Evolutionary conservation across 148 eudicot species (phyloP), one percentile per base, ranked within the genome.

Genomic region (Rhododendron kiyosumense): DNA sequence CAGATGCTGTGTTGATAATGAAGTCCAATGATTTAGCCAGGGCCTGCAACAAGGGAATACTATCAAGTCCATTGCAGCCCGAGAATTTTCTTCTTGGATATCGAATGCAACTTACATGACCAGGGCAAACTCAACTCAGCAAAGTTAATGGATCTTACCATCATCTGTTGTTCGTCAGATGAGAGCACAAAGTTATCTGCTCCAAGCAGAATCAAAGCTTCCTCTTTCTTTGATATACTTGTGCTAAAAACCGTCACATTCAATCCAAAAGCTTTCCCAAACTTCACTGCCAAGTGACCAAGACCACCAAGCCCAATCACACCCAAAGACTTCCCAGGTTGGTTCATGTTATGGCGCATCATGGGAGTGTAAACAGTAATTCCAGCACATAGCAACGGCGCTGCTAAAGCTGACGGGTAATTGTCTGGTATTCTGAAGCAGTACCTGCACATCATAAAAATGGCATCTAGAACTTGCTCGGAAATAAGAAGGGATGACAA

Each of bases 241-340:
- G 97, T 95, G 95, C 95, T 94, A 67, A 95, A 90, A 81, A 94
- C 98, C 0, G 97, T 93, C 24, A 95, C 98, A 51, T 90, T 90
- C 81, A 95, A 82, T 45, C 98, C 97, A 78, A 94, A 95, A 67
- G 98, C 97, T 89, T 95, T 95, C 22, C 98, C 98, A 85, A 95
- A 93, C 85, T 91, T 88, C 13, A 95, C 97, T 4, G 95, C 98
- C 93, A 94, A 88, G 92, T 93, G 98, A 49, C 97, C 97, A 45
- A 94, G 94, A 12, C 97, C 96, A 84, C 97, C 97, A 0, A 95
- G 94, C 30, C 98, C 97, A 67, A 95, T 84, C 86, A 95, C 97
- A 78, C 97, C 98, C 1, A 95, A 88, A 48, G 94, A 93, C 78
- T 95, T 94, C n/a, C 97, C 98, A 1, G 97, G 94, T 83, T 92